These are phyloP conservation scores for Marchantia polymorpha DNA, from an alignment of 225 moss, liverwort and hornwort genomes.

Conservation along the genomic window DNA sequence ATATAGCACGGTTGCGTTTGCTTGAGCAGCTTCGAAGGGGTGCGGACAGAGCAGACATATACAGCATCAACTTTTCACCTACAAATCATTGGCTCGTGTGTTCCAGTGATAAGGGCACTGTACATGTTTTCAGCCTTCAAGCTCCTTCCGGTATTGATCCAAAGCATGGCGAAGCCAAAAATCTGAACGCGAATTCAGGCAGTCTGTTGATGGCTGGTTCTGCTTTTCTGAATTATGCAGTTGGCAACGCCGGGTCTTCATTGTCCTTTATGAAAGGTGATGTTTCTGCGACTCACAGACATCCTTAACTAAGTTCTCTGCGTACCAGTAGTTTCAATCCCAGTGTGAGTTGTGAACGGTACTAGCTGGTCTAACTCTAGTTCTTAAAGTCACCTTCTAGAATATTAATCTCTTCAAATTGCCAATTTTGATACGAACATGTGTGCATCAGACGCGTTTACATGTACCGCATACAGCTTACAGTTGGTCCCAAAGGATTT, in stretches of 20 bases:
- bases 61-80: constrained; percentile 71
- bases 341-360: too few species aligned
- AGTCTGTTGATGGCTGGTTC: constrained; percentile 49
- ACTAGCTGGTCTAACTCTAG: too few species aligned
- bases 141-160: constrained; percentile 44
- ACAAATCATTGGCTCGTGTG: constrained; percentile 68
- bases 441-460: too few species aligned
- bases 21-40: constrained; percentile 66
- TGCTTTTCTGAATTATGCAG: constrained; percentile 46
- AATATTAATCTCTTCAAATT: too few species aligned
- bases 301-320: too few species aligned
- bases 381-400: too few species aligned
- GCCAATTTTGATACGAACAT: too few species aligned
- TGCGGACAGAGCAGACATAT: constrained; percentile 76
- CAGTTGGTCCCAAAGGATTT: too few species aligned
- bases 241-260: constrained; percentile 60
- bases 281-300: neutral
- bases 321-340: too few species aligned
- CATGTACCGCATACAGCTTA: too few species aligned
- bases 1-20: neutral
- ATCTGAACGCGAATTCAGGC: constrained; percentile 26
- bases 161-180: constrained; percentile 37
- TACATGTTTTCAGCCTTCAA: constrained; percentile 74
- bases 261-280: constrained; percentile 68
- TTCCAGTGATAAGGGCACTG: constrained; percentile 87